Evolutionary conservation across 257 asterid species (phyloP), one percentile per base, ranked within the genome.

Genomic region (Cynanchum wilfordii): DNA sequence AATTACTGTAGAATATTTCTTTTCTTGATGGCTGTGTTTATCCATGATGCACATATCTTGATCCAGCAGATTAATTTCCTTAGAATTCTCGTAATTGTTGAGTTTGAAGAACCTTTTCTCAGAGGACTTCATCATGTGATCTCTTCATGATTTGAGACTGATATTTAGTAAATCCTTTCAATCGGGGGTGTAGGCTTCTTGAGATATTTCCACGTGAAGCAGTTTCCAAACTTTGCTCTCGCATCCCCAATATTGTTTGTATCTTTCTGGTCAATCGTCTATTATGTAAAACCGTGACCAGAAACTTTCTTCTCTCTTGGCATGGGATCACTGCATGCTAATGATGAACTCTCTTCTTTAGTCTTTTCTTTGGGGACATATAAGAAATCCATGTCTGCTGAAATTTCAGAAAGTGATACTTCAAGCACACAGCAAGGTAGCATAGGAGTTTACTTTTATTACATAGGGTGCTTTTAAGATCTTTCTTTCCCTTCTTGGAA

Each of bases 171-270:
- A 51, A 73, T 62, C 52, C 76, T 73, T 77, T 52, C 51, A 82
- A 79, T 55, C 91, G 91, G 99, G 99, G 96, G 93, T 68, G 96
- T 91, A 68, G 99, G 99, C 66, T 90, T 94, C 84, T 86, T 94
- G 71, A 87, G 80, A 85, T 94, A 94, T 80, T 94, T 94, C 77
- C 90, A 88, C 81, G 80, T 87, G 63, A 94, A 87, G 77, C 99
- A 94, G 86, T 78, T 91, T 71, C 97, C 99, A 24, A 94, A 94
- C 80, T 94, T 94, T 75, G 88, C 88, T 67, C 97, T 91, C 75
- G 99, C 97, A 70, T 85, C 93, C 30, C 99, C 99, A 71, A 84
- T 91, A 81, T 75, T 94, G 76, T 88, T 86, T 62, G 86, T 89
- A 73, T 88, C 99, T 38, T 78, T 88, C 77, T 86, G 81, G 85